These are phyloP conservation scores for Pythium insidiosum DNA, from an alignment of 352 stramenopile genomes.

Conservation along the genomic window DNA sequence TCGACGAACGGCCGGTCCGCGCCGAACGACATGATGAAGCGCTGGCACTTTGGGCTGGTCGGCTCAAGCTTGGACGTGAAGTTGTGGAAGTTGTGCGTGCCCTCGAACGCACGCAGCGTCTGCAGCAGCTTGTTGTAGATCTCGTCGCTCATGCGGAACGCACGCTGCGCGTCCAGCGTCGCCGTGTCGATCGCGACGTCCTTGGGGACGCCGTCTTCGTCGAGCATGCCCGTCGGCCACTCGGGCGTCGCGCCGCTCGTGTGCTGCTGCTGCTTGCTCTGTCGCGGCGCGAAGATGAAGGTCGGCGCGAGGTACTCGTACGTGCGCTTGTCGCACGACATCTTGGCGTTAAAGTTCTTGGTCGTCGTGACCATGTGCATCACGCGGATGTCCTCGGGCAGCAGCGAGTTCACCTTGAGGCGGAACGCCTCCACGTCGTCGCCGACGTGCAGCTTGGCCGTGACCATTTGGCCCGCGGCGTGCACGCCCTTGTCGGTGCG, in stretches of 20 bases:
- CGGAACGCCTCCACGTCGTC: slow-evolving; percentile 65
- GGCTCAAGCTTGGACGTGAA: slow-evolving; percentile 91
- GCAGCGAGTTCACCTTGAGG: slow-evolving; percentile 49
- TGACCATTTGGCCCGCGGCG: slow-evolving; percentile 78
- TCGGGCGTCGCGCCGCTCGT: slow-evolving; percentile 3
- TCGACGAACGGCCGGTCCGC: slow-evolving; percentile 73
- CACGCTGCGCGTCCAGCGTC: slow-evolving; percentile 58
- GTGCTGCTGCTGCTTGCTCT: neutral
- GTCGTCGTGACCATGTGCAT: slow-evolving; percentile 80
- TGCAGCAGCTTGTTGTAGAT: slow-evolving; percentile 39
- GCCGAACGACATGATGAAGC: slow-evolving; percentile 92
- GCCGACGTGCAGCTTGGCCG: slow-evolving; percentile 77
- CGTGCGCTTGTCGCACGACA: slow-evolving; percentile 80
- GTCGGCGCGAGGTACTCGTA: slow-evolving; percentile 90
- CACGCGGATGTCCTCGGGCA: slow-evolving; percentile 80
- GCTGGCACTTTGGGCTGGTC: slow-evolving; percentile 67
- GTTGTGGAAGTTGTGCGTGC: slow-evolving; percentile 96
- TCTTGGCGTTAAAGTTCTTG: slow-evolving; percentile 90
- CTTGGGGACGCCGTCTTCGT: slow-evolving; percentile 22
- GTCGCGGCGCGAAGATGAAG: slow-evolving; percentile 71
- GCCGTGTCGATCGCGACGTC: slow-evolving; percentile 29
- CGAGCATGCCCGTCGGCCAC: slow-evolving; percentile 26
- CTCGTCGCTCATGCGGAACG: slow-evolving; percentile 60
- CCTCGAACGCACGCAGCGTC: slow-evolving; percentile 62
- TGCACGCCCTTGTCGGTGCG: slow-evolving; percentile 90